Conservation (phyloP, 2,329 filamentous ascomycete species). For the Didymella segeticola region DNA sequence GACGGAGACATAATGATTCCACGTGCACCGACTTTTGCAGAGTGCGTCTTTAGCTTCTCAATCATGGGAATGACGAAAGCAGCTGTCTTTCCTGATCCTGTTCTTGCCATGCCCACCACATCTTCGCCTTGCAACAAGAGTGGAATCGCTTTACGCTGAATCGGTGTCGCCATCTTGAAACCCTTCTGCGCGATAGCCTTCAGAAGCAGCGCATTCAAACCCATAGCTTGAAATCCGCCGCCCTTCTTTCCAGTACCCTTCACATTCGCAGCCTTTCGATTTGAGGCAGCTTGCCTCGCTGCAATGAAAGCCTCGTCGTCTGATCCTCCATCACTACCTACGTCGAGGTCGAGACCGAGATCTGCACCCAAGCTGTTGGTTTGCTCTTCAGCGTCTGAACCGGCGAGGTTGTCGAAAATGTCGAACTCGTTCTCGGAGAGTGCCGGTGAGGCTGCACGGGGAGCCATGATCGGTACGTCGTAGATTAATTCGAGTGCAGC, state of each 20-base stretch:
- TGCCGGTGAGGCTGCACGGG: slow-evolving; percentile 78
- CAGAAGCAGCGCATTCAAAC: slow-evolving; percentile 80
- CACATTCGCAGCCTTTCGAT: slow-evolving; percentile 81
- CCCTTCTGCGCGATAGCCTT: slow-evolving; percentile 94
- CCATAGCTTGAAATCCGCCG: slow-evolving; percentile 96
- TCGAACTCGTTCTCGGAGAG: slow-evolving; percentile 91
- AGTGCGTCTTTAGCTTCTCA: slow-evolving; percentile 87
- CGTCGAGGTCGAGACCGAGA: slow-evolving; percentile 44
- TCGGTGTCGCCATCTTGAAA: slow-evolving; percentile 94
- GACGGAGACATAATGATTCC: slow-evolving; percentile 91
- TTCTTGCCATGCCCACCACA: slow-evolving; percentile 98
- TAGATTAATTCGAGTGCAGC: slow-evolving; percentile 5
- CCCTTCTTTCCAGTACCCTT: slow-evolving; percentile 91
- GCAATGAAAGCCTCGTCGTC: slow-evolving; percentile 91
- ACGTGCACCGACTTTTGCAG: slow-evolving; percentile 81
- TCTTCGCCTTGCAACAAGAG: slow-evolving; percentile 88
- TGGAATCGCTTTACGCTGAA: slow-evolving; percentile 96
- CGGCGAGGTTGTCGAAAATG: slow-evolving; percentile 80
- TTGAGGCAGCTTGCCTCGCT: slow-evolving; percentile 82
- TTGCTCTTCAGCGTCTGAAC: slow-evolving; percentile 60
- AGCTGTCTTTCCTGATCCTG: slow-evolving; percentile 98
- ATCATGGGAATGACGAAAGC: slow-evolving; percentile 99
- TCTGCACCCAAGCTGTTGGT: slow-evolving; percentile 46
- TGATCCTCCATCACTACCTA: slow-evolving; percentile 63
- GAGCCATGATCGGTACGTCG: slow-evolving; percentile 64